Base-by-base conservation (phyloP, 345 rosid species). In the Arabidopsis suecica region DNA sequence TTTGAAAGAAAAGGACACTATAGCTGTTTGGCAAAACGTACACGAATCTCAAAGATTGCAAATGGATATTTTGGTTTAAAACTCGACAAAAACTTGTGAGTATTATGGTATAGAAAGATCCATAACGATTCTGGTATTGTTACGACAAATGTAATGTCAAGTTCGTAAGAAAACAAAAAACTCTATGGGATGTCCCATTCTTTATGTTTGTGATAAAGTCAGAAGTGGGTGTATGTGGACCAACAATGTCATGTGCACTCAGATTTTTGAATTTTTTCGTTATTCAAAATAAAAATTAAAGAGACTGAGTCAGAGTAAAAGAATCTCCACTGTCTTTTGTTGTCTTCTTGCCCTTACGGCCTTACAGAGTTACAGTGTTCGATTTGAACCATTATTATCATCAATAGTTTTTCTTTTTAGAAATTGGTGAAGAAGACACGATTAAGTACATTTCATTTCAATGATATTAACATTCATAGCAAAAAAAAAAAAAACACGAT, bases 171-270 rank as follows among this genome's bases (percentile, higher is more conserved):
- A 55, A 62, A 69, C 70, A 76, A 76, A 75, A 7, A 76, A 23
- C 60, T 45, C 23, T 55, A 54, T 36, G 48, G 50, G 34, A 53
- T 44, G 80, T 76, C 75, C 41, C 65, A 61, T 62, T 69, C 71
- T 38, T 62, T 69, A 65, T 62, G 71, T 55, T 6, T 55, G 6
- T 62, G 75, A 63, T 76, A 76, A 62, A 69, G 80, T 76, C 65
- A 12, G 37, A 48, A 77, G 80, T 71, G 79, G 68, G 45, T 6
- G 49, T 55, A 55, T 75, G 73, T 68, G 66, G 80, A 71, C 80
- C 76, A 70, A 64, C 61, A 64, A 13, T 38, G 76, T 57, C 76
- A 77, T 70, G 76, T 77, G 76, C 76, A 76, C 80, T 69, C 71
- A 37, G 22, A 55, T 63, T 70, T 70, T 69, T 76, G 48, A 61